Percentiles rank a stretch among this genome's conserved stretches.
phyloP scores from a whole-genome alignment of 2,329 filamentous ascomycete genomes.

The Pseudocercospora musae region DNA sequence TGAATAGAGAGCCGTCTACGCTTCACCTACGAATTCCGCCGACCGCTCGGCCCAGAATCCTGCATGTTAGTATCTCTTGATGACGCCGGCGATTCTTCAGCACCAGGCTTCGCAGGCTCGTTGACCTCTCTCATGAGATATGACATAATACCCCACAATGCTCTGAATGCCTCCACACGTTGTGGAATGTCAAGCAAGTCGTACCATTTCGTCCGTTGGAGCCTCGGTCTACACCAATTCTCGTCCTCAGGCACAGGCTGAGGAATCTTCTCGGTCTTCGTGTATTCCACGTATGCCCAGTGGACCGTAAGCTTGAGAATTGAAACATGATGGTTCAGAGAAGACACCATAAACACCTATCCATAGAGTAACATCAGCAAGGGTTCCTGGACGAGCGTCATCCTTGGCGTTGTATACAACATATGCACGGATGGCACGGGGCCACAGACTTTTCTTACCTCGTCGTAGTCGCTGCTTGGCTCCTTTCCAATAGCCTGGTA shows the following conservation, averaged over 20 bases:
- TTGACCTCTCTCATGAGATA: conserved; percentile 41
- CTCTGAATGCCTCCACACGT: conserved; percentile 54
- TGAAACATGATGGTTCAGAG: conserved; percentile 60
- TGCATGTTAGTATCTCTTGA: neutral
- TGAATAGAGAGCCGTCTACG: neutral
- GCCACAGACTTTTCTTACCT: conserved; percentile 44
- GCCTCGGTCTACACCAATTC: conserved; percentile 51
- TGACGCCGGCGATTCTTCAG: neutral
- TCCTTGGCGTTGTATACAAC: neutral
- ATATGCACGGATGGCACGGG: neutral
- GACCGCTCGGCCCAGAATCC: neutral
- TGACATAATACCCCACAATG: conserved; percentile 57
- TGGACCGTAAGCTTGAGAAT: conserved; percentile 59
- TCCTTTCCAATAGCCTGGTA: conserved; percentile 58
- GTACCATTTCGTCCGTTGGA: conserved; percentile 58
- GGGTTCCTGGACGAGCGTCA: neutral
- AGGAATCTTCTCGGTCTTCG: conserved; percentile 45
- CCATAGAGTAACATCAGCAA: neutral
- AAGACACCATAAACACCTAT: conserved; percentile 60
- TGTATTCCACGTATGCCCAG: conserved; percentile 53
- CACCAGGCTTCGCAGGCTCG: neutral
- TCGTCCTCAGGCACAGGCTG: conserved; percentile 32
- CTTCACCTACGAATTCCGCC: neutral
- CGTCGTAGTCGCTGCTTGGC: conserved; percentile 34
- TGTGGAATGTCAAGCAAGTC: conserved; percentile 55